Percentiles rank a stretch among this genome's conserved stretches.
These are phyloP conservation scores for Trichoderma citrinoviride DNA, from an alignment of 2,329 filamentous ascomycete genomes.

Conservation along the genomic window DNA sequence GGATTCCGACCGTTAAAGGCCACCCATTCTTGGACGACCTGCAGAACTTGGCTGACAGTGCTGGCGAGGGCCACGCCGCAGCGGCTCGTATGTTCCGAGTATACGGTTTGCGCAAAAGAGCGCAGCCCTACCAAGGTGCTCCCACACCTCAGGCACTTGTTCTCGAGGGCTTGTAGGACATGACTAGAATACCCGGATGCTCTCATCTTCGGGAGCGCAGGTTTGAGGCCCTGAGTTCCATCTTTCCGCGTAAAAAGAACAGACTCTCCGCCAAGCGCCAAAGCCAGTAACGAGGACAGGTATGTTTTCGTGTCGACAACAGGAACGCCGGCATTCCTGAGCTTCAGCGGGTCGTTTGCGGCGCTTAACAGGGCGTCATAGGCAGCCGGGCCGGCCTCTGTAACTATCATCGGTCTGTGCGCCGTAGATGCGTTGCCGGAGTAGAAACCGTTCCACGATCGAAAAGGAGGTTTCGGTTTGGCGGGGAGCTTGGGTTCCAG, in stretches of 20 bases:
- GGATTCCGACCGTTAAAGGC: slow-evolving; percentile 42
- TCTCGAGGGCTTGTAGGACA: slow-evolving; percentile 47
- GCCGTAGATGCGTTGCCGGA: slow-evolving; percentile 33
- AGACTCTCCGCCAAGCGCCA: slow-evolving; percentile 70
- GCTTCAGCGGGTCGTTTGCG: slow-evolving; percentile 39
- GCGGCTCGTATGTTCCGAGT: slow-evolving; percentile 43
- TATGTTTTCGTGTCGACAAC: slow-evolving; percentile 51
- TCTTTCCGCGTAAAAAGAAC: slow-evolving; percentile 65
- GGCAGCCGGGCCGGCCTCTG: slow-evolving; percentile 62
- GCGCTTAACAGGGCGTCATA: slow-evolving; percentile 62
- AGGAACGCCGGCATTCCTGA: slow-evolving; percentile 40
- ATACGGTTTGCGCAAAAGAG: slow-evolving; percentile 47
- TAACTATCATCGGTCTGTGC: slow-evolving; percentile 56
- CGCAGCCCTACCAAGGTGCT: slow-evolving; percentile 47
- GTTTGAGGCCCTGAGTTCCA: slow-evolving; percentile 51
- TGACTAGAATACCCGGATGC: slow-evolving; percentile 57
- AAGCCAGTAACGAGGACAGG: slow-evolving; percentile 57
- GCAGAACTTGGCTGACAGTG: slow-evolving; percentile 48
- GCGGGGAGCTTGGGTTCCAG: slow-evolving; percentile 37
- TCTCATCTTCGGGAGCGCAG: slow-evolving; percentile 46
- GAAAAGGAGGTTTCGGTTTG: slow-evolving; percentile 44
- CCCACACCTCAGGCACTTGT: slow-evolving; percentile 47
- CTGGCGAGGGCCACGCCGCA: slow-evolving; percentile 53
- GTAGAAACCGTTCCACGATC: slow-evolving; percentile 70
- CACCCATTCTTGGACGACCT: slow-evolving; percentile 49